phyloP scores from a whole-genome alignment of 2,329 filamentous ascomycete species.

The Trichoderma lentiforme region DNA sequence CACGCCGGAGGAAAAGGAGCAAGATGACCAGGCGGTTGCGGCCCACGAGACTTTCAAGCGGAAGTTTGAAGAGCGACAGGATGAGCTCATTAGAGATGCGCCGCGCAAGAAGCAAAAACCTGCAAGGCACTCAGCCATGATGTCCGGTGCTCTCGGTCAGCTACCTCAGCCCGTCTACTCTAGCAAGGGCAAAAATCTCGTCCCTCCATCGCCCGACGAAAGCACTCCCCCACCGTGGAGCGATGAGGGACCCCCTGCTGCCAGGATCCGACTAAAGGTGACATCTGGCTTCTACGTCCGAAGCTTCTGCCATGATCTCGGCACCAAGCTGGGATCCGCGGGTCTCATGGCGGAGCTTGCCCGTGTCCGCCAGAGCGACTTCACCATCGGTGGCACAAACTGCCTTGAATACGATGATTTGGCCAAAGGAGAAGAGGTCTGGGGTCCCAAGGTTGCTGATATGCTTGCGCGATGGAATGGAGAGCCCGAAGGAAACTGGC shows the following conservation, averaged over 20 bases:
- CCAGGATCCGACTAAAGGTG: conserved; percentile 82
- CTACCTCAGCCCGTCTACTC: conserved; percentile 43
- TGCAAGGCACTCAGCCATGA: conserved; percentile 41
- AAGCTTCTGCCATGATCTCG: conserved; percentile 88
- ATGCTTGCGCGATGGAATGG: conserved; percentile 46
- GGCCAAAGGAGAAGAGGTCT: conserved; percentile 71
- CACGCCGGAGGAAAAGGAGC: conserved; percentile 53
- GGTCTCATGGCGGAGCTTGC: conserved; percentile 83
- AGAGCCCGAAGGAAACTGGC: conserved; percentile 29
- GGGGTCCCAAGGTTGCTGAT: conserved; percentile 65
- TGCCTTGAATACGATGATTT: conserved; percentile 78
- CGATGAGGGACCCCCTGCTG: conserved; percentile 68
- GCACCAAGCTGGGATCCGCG: conserved; percentile 73
- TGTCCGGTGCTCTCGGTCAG: conserved; percentile 56
- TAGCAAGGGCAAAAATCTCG: conserved; percentile 49
- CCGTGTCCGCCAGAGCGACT: conserved; percentile 78
- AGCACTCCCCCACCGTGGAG: conserved; percentile 55
- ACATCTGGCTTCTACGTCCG: conserved; percentile 96
- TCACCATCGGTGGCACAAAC: conserved; percentile 65
- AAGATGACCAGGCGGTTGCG: conserved; percentile 52
- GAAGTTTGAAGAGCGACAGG: conserved; percentile 56
- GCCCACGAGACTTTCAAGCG: conserved; percentile 57
- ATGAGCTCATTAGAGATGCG: conserved; percentile 53
- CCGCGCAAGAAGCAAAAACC: conserved; percentile 35
- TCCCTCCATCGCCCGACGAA: conserved; percentile 46